These are phyloP conservation scores for Populus hybrid DNA, from an alignment of 441 rosid genomes.

Conservation along the genomic window DNA sequence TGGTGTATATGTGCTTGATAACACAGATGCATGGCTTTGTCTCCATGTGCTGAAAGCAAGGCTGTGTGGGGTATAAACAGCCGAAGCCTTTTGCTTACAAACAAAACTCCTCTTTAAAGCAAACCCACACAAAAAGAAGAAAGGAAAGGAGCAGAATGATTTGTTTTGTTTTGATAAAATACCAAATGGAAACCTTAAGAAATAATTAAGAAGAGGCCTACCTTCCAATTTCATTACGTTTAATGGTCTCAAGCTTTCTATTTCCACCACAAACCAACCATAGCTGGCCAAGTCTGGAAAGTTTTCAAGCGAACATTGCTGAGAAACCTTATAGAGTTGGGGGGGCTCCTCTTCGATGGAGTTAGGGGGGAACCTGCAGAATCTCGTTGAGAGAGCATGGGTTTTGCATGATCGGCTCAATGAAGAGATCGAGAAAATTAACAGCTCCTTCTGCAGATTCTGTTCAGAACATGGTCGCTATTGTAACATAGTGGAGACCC, in stretches of 20 bases:
- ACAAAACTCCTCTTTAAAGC: constrained; percentile 37
- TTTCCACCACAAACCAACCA: constrained; percentile 7
- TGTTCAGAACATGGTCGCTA: constrained; percentile 29
- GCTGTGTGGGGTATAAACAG: constrained; percentile 22
- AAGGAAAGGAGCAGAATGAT: constrained; percentile 15
- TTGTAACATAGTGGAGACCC: constrained; percentile 22
- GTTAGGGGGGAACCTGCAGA: constrained; percentile 29
- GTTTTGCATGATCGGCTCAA: constrained; percentile 27
- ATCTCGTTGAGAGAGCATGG: constrained; percentile 36
- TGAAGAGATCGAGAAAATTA: constrained; percentile 19
- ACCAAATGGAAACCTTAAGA: constrained; percentile 19
- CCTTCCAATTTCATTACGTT: constrained; percentile 16
- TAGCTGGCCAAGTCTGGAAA: constrained; percentile 1
- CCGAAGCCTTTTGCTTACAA: constrained; percentile 14
- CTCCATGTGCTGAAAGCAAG: constrained; percentile 10
- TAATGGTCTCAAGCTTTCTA: constrained; percentile 21
- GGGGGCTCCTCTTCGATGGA: constrained; percentile 24
- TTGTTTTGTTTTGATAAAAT: constrained; percentile 5
- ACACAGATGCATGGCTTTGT: no score
- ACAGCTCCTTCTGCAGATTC: constrained; percentile 27
- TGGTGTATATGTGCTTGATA: no score
- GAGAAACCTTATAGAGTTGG: no score
- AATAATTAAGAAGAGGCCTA: constrained; percentile 19
- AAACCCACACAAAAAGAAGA: constrained; percentile 18
- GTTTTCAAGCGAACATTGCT: not conserved